Conservation (phyloP, 306 rosid species). For the Betula pendula region DNA sequence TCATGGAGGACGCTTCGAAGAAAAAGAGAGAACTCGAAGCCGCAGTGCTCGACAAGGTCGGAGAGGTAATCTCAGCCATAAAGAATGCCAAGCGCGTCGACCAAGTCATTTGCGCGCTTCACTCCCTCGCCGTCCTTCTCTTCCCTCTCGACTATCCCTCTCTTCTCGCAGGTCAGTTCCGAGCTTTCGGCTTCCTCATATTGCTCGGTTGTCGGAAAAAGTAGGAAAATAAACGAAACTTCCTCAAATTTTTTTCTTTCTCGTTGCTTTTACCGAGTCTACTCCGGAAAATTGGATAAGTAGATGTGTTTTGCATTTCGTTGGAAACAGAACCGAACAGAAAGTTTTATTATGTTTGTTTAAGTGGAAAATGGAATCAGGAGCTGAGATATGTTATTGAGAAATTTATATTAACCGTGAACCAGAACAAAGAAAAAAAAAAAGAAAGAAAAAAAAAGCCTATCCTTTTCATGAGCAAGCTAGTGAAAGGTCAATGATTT, state of each 20-base stretch:
- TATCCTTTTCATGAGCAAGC: background rate
- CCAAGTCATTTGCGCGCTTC: conserved; percentile 72
- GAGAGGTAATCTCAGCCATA: conserved; percentile 58
- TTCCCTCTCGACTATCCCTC: conserved; percentile 63
- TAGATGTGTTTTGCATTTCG: background rate
- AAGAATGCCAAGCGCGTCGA: conserved; percentile 68
- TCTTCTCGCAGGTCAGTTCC: conserved; percentile 57
- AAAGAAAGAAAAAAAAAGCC: background rate
- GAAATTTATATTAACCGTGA: background rate
- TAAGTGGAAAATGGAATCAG: background rate
- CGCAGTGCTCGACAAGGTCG: conserved; percentile 46
- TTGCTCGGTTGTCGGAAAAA: conserved; percentile 6
- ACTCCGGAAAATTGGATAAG: background rate
- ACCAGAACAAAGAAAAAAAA: background rate
- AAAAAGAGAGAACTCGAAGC: conserved; percentile 48
- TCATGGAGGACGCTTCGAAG: conserved; percentile 48
- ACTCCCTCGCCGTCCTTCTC: conserved; percentile 65
- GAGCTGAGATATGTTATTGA: background rate
- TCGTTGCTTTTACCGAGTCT: background rate
- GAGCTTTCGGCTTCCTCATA: background rate
- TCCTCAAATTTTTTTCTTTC: background rate
- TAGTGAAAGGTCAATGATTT: background rate
- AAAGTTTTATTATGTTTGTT: background rate
- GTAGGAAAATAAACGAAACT: too few relatives aligned
- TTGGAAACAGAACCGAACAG: background rate